Evolutionary conservation across 176 grass and related monocot species (phyloP).

Genomic region (Oryza punctata): DNA sequence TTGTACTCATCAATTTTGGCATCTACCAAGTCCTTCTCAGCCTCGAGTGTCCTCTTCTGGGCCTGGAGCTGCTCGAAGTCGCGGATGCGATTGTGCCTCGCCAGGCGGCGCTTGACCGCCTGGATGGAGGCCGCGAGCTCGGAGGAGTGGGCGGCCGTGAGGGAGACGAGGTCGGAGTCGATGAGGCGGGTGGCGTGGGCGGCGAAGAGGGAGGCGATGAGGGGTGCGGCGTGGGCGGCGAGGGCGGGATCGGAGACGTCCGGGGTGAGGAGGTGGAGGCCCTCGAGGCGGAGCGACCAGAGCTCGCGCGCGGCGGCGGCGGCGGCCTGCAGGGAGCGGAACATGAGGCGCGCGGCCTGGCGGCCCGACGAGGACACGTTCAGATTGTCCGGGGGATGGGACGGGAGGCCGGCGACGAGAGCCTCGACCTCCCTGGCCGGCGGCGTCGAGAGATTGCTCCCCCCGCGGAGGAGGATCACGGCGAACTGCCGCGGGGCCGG

Average conservation of each 20-base stretch:
- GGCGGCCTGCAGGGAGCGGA: constrained; percentile 39
- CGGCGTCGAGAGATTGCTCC: constrained; percentile 3
- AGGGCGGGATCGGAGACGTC: constrained; percentile 26
- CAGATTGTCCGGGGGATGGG: constrained; percentile 10
- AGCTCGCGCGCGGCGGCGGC: constrained; percentile 58
- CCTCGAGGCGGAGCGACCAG: constrained; percentile 71
- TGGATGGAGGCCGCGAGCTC: constrained; percentile 39
- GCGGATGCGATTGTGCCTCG: neutral
- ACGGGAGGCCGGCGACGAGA: constrained; percentile 45
- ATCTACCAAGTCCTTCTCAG: constrained; percentile 51
- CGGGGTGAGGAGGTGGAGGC: constrained; percentile 54
- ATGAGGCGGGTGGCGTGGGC: constrained; percentile 52
- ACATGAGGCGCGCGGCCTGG: constrained; percentile 45
- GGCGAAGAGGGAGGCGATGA: constrained; percentile 55
- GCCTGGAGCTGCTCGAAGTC: constrained; percentile 42
- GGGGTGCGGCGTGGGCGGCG: constrained; percentile 36
- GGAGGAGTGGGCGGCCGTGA: constrained; percentile 31
- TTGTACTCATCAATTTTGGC: constrained; percentile 56
- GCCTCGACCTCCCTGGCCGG: constrained; percentile 47
- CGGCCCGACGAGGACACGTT: constrained; percentile 46
- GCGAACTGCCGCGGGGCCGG: constrained; percentile 23
- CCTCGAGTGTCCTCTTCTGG: constrained; percentile 45
- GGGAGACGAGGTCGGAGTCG: constrained; percentile 32
- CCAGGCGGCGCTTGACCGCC: constrained; percentile 21
- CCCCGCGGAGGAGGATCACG: constrained; percentile 45